These are phyloP conservation scores for Cryptococcus jaspeensis DNA, from an alignment of 1,284 basidiomycete genomes.

Conservation along the genomic window DNA sequence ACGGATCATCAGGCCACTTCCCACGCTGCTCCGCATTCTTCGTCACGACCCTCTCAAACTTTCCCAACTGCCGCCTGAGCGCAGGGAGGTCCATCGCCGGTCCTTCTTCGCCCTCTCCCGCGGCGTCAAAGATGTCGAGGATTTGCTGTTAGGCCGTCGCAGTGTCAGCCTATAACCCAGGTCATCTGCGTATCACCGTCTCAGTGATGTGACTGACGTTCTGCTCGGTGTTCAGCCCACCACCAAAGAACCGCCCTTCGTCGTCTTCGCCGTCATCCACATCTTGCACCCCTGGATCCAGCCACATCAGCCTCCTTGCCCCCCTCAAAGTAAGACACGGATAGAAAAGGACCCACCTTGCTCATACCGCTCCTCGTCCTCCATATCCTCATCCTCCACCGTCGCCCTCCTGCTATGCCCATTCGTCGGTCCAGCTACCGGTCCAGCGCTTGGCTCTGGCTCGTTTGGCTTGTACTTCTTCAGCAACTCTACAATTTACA, in stretches of 20 bases:
- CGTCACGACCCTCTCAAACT: slow-evolving; percentile 82
- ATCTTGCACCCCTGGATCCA: slow-evolving; percentile 11
- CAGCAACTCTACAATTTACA: slow-evolving; percentile 65
- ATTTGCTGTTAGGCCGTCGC: slow-evolving; percentile 43
- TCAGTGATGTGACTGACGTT: no score
- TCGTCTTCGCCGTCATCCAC: slow-evolving; percentile 55
- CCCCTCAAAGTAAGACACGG: background rate
- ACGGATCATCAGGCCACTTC: slow-evolving; percentile 83
- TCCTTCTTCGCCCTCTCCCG: slow-evolving; percentile 59
- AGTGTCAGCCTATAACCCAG: no score
- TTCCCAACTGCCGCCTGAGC: slow-evolving; percentile 71
- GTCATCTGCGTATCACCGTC: no score
- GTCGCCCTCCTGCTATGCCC: slow-evolving; percentile 54
- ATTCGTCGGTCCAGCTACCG: slow-evolving; percentile 35
- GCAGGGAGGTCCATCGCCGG: slow-evolving; percentile 54
- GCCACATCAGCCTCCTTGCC: background rate
- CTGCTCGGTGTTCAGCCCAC: slow-evolving; percentile 83
- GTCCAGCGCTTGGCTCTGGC: slow-evolving; percentile 14
- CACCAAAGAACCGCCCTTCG: slow-evolving; percentile 89
- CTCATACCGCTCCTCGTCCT: slow-evolving; percentile 57
- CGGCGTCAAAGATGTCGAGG: slow-evolving; percentile 71
- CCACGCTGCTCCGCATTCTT: slow-evolving; percentile 95
- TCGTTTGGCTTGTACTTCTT: slow-evolving; percentile 57
- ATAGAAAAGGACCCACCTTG: slow-evolving; percentile 35
- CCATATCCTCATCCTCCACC: slow-evolving; percentile 55